Conservation (phyloP, 192 early-diverging fungal species). For the Dispira parvispora region DNA sequence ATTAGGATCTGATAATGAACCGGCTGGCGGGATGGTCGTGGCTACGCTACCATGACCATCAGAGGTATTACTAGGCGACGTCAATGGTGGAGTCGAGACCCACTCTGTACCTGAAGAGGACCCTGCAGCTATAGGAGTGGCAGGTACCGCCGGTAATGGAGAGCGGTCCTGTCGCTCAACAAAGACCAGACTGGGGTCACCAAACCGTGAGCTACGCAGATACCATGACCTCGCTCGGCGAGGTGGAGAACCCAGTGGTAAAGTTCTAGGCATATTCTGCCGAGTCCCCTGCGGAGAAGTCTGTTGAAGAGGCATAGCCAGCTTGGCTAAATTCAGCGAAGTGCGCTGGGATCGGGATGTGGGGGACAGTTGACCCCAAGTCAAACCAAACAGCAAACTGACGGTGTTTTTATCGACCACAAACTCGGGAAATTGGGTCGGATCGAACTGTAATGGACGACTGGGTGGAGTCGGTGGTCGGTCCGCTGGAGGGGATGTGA, state of each 20-base stretch:
- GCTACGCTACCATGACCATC: not conserved
- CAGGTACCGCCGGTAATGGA: not conserved
- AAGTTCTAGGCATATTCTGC: not conserved
- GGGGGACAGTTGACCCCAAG: not conserved
- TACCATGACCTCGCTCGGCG: not conserved
- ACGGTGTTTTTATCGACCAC: not conserved
- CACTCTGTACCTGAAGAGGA: no score
- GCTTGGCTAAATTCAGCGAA: not conserved
- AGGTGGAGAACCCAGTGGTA: not conserved
- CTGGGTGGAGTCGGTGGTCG: not conserved
- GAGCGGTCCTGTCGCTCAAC: not conserved
- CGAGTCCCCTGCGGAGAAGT: not conserved
- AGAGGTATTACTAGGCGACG: not conserved
- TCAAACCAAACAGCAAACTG: not conserved
- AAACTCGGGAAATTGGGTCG: conserved; percentile 5
- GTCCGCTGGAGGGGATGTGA: not conserved
- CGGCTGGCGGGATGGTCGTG: not conserved
- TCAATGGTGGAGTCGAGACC: no score
- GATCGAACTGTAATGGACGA: not conserved
- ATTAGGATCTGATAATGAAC: no score
- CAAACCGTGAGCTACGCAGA: not conserved
- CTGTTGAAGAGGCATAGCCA: not conserved
- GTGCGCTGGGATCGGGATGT: not conserved
- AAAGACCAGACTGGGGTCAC: not conserved
- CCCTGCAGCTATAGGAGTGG: no score